Evolutionary conservation across 2,329 filamentous ascomycete genomes (phyloP).

Genomic region (Monosporascus sp.): DNA sequence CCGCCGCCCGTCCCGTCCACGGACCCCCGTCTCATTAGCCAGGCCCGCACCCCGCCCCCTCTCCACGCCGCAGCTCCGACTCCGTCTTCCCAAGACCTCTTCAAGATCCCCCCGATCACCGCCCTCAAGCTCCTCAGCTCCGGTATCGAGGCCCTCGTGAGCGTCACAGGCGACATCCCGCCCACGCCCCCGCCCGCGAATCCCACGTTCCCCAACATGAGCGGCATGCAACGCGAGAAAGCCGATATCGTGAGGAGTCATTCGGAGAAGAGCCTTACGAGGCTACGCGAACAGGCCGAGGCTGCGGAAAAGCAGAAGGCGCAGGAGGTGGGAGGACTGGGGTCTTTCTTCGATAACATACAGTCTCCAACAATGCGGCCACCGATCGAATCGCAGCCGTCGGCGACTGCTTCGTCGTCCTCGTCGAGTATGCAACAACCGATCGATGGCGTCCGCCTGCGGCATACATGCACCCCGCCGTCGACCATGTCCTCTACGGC

Average conservation of each 20-base stretch:
- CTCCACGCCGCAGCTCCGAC: constrained; percentile 39
- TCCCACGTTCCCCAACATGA: constrained; percentile 61
- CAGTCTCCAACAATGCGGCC: not conserved
- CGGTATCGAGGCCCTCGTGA: constrained; percentile 65
- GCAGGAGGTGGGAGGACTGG: constrained; percentile 1
- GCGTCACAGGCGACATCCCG: constrained; percentile 71
- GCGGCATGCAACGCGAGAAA: constrained; percentile 58
- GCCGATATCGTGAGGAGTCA: constrained; percentile 54
- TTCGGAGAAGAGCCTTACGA: constrained; percentile 49
- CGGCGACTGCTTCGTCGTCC: constrained; percentile 14
- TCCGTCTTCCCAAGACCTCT: constrained; percentile 57
- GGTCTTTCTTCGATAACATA: constrained; percentile 13
- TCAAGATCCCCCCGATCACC: constrained; percentile 64
- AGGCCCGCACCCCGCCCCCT: constrained; percentile 33
- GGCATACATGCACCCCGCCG: constrained; percentile 26
- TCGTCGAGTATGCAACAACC: constrained; percentile 23
- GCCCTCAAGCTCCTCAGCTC: constrained; percentile 77
- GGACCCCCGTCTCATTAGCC: constrained; percentile 29
- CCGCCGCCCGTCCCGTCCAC: constrained; percentile 33
- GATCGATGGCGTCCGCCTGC: constrained; percentile 53
- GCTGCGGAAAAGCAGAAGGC: constrained; percentile 22
- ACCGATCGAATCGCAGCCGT: constrained; percentile 12
- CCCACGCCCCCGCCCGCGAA: constrained; percentile 68
- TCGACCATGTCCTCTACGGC: constrained; percentile 16
- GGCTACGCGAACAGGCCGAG: constrained; percentile 38